A percentile compares a stretch with the other conserved stretches of the same genome.
phyloP scores from a whole-genome alignment of 176 grass and related monocot genomes.

The Triticum monococcum region DNA sequence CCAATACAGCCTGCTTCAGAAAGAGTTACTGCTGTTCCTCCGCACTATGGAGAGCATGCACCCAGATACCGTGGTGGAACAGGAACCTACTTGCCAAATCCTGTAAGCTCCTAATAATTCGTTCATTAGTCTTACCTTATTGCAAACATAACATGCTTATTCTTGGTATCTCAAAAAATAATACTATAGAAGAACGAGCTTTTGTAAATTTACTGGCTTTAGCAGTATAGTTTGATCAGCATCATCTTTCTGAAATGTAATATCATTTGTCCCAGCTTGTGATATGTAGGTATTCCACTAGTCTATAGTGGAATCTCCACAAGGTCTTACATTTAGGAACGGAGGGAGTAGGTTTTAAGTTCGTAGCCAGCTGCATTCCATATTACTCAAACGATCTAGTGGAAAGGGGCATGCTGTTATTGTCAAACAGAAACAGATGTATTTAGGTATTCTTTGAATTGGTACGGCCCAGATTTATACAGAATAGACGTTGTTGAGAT shows the following conservation, averaged over 20 bases:
- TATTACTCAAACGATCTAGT: conserved; percentile 1
- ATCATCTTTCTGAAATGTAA: conserved; percentile 14
- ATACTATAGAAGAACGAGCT: not conserved
- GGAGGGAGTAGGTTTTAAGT: not conserved
- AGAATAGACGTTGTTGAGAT: conserved; percentile 8
- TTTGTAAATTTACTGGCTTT: not conserved
- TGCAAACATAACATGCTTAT: conserved; percentile 11
- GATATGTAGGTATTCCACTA: too few species aligned
- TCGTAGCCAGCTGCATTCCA: not conserved
- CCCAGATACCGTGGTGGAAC: conserved; percentile 90
- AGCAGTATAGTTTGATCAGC: conserved; percentile 1
- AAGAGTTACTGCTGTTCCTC: conserved; percentile 41
- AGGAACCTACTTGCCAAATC: conserved; percentile 87
- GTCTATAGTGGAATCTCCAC: not conserved
- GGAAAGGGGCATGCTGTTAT: not conserved
- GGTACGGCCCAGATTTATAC: not conserved
- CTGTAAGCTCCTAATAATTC: conserved; percentile 69
- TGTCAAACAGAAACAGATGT: not conserved
- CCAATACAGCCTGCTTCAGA: conserved; percentile 58
- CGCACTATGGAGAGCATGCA: conserved; percentile 54
- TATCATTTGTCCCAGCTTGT: not conserved
- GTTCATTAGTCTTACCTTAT: conserved; percentile 15
- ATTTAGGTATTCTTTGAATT: not conserved
- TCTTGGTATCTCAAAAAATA: conserved; percentile 1
- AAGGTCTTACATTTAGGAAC: too few species aligned